Base-by-base conservation (phyloP, 2,329 filamentous ascomycete genomes). In the Verticillium zaregamsianum region DNA sequence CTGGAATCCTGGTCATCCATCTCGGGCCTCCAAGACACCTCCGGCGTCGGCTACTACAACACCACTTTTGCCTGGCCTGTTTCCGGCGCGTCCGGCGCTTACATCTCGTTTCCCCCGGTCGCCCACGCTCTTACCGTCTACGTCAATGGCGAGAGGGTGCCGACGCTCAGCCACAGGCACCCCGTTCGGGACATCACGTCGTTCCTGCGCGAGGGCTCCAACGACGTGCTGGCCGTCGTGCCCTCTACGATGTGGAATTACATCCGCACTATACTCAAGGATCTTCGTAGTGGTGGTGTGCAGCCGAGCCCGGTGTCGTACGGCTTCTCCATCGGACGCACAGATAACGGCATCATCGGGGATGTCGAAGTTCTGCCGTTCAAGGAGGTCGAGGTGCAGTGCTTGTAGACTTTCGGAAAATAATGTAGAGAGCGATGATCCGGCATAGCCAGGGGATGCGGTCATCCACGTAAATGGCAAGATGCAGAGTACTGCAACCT, bases 171-270 rank as follows among this genome's bases (percentile, higher is more conserved):
- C 33, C 37, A 25, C 15, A 33, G 17, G 2, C 3, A 32, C 9
- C 57, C 62, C 9, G 6, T 45, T 5, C 17, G n/a, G 6, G 58
- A 62, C 35, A 62, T 62, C 35, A 37, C 62, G 6, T 6, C 54
- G 5, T 55, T 60, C 8, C 58, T 63, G 5, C 33, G 57, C 2
- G 32, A 58, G 2, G 63, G 63, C 23, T 20, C 54, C 3, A 65
- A 65, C 17, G 39, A 60, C 2, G 14, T 65, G 9, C 23, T 60
- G 2, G 57, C 58, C 2, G 45, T 60, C 7, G 56, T 63, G 11
- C 60, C 62, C 3, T 37, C 59, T 12, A 61, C 59, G 14, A 61
- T 63, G 62, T 63, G 62, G 62, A 62, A 63, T 25, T 61, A 63
- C 25, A 17, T 63, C 3, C 49, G 59, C 6, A 61, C 55, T 20